Percentiles rank a stretch among this genome's conserved stretches.
These are phyloP conservation scores for Dipodascopsis tothii DNA, from an alignment of 805 yeast species.

Conservation along the genomic window DNA sequence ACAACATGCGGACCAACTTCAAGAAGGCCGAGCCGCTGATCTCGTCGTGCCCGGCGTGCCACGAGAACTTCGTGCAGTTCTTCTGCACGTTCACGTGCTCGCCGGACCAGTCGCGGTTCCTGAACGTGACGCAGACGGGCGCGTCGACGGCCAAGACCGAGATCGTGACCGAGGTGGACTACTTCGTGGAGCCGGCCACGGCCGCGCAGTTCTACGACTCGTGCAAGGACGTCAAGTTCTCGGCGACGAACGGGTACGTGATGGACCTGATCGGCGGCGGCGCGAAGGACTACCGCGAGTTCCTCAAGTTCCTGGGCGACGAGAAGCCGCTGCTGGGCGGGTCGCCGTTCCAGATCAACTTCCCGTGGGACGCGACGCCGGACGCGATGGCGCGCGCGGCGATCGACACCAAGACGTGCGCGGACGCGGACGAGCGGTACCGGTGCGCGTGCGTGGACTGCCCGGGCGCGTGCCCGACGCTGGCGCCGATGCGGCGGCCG, in stretches of 20 bases:
- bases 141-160: constrained; percentile 41
- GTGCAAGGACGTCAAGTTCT: constrained; percentile 81
- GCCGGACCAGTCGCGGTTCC: constrained; percentile 67
- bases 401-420: constrained; percentile 40
- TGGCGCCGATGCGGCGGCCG: constrained; percentile 37
- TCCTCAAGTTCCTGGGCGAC: constrained; percentile 85
- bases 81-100: constrained; percentile 87
- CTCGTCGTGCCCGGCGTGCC: constrained; percentile 91
- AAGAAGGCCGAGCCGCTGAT: constrained; percentile 72
- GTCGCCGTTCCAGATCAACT: constrained; percentile 89
- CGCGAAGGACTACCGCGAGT: constrained; percentile 62
- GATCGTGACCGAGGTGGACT: constrained; percentile 65
- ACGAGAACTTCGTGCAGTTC: constrained; percentile 70
- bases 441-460: constrained; percentile 91
- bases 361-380: constrained; percentile 40
- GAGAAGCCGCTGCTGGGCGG: constrained; percentile 92
- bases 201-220: constrained; percentile 69
- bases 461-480: constrained; percentile 63
- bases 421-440: constrained; percentile 48
- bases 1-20: constrained; percentile 48
- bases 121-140: constrained; percentile 51
- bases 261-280: constrained; percentile 99
- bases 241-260: constrained; percentile 91
- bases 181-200: constrained; percentile 49
- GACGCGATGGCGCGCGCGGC: constrained; percentile 9